These are phyloP conservation scores for Euphorbia pulcherrima DNA, from an alignment of 345 rosid species.

Conservation along the genomic window DNA sequence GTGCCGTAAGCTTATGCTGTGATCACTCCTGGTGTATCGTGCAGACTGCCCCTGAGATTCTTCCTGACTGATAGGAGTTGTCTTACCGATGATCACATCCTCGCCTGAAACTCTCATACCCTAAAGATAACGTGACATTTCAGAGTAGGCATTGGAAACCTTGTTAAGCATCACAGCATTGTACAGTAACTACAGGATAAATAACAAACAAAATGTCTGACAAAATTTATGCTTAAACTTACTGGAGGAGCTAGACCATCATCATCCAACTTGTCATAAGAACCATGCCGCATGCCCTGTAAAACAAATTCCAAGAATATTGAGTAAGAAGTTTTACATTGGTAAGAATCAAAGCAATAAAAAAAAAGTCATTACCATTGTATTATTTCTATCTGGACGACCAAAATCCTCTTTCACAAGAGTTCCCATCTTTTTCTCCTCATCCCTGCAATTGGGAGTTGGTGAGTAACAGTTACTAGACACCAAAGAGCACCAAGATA, in stretches of 20 bases:
- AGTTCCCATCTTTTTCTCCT: slow-evolving; percentile 98
- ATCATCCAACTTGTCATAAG: slow-evolving; percentile 92
- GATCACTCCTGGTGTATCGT: slow-evolving; percentile 84
- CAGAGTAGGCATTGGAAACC: background rate
- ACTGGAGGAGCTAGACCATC: slow-evolving; percentile 99
- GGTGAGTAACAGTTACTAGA: background rate
- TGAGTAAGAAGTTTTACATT: too few species aligned
- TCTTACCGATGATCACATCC: slow-evolving; percentile 95
- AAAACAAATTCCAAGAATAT: slow-evolving; percentile 21
- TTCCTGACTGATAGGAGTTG: slow-evolving; percentile 84
- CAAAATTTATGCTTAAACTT: slow-evolving; percentile 26
- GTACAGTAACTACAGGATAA: background rate
- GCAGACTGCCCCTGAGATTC: slow-evolving; percentile 83
- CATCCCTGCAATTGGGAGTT: slow-evolving; percentile 54
- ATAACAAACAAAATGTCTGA: background rate
- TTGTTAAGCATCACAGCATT: background rate
- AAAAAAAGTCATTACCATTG: slow-evolving; percentile 89
- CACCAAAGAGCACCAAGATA: background rate
- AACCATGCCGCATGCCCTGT: slow-evolving; percentile 99
- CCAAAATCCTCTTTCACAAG: slow-evolving; percentile 98
- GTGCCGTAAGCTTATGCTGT: slow-evolving; percentile 92
- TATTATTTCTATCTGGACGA: slow-evolving; percentile 80
- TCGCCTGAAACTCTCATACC: slow-evolving; percentile 97
- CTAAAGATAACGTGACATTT: slow-evolving; percentile 27
- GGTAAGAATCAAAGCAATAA: too few species aligned